Base-by-base conservation (phyloP, 805 yeast species). In the Hanseniaspora pseudoguilliermondii region DNA sequence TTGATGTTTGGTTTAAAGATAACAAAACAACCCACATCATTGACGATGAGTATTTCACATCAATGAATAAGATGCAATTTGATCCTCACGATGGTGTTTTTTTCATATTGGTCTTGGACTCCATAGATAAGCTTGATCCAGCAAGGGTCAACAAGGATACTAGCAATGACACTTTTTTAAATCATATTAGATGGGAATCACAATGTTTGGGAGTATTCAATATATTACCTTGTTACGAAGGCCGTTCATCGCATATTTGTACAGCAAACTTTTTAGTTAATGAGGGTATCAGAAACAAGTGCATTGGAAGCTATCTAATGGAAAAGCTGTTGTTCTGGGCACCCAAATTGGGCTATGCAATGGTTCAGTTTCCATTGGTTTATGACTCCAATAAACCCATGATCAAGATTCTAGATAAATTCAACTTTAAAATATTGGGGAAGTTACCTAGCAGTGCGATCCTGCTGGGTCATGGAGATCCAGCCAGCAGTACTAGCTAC, bases 281-380 rank as follows among this genome's bases (percentile, higher is more conserved):
- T 68, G 93, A 95, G 4, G 95, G 95, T 60, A 87, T 87, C 61
- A 73, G 98, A 63, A 89, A 91, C 27, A 86, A 85, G 66, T 96
- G 97, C 5, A 86, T 93, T 29, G 98, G 97, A 5, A 74, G 83
- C 55, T 84, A 93, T 0, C 68, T 93, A 59, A 82, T 86, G 18
- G 95, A 88, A 63, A 84, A 95, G 62, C 87, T 81, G 62, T 66
- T 90, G 25, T 87, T 84, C 58, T 93, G 97, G 97, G 88, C 97
- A 1, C 91, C 91, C 15, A 75, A 81, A 59, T 72, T 93, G 42
- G 96, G 96, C 4, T 91, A 86, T 68, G 85, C 91, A 0, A 85
- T 88, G 60, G 78, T 86, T 6, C 78, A 86, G 59, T 86, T 93
- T 70, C 88, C 89, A 60, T 72, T 91, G 57, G 88, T 91, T 3